Evolutionary conservation across 805 yeast species (phyloP), one percentile per base, ranked within the genome.

Genomic region (Diddensiella santjacobensis): DNA sequence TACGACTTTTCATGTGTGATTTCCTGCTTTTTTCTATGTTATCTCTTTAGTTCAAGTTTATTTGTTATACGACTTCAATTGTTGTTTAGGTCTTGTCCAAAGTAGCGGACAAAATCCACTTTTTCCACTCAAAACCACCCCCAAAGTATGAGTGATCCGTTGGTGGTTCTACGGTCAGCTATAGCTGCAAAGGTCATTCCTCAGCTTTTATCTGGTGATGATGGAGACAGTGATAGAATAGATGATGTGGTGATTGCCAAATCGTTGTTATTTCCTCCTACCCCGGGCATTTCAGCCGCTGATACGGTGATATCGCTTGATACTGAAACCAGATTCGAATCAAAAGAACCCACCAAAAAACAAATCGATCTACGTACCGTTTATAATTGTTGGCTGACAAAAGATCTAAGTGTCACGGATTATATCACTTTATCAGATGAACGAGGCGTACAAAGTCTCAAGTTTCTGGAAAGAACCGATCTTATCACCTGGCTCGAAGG

Each of bases 391-490:
- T 91, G 95, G 93, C 54, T 81, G 22, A 80, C 81, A 54, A 80
- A 77, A 50, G 87, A 85, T 47, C 73, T 85, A 22, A 77, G 83
- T 35, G 83, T 89, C 40, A 83, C 96, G 10, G 95, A 87, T 47
- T 90, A 91, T 63, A 77, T 88, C 51, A 75, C 81, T 8, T 81
- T 78, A 33, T 87, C 96, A 54, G 83, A 80, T 58, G 75, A 74
- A 43, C 69, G 75, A 35, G 74, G 78, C 2, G 74, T 91, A 29
- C 73, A 80, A 2, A 87, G 87, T 53, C 77, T 91, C 62, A 81
- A 87, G 49, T 90, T 91, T 61, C 67, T 87, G 62, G 95, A 88
- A 58, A 81, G 95, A 67, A 82, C 88, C 5, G 96, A 91, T 62
- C 74, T 91, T 52, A 74, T 84, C 47, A 77, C 87, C 24, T 90